A percentile compares a stretch with the other conserved stretches of the same genome.
Conservation (phyloP, 208 protist genomes). For the Polymyxa betae region DNA sequence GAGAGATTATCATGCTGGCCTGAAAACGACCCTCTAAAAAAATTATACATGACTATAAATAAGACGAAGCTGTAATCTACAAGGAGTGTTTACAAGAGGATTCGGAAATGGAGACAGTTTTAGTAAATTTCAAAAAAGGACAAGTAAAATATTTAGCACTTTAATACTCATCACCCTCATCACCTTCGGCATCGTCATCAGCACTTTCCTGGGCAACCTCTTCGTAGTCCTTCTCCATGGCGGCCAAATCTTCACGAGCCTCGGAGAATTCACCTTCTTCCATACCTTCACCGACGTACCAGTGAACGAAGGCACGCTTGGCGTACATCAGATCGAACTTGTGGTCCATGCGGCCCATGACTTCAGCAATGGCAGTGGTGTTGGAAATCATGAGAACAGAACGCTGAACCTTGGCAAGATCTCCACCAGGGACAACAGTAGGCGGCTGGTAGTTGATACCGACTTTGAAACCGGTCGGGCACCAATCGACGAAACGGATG, state of each 20-base stretch:
- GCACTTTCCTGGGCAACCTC: constrained; percentile 73
- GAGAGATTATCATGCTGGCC: no score
- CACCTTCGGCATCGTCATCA: constrained; percentile 66
- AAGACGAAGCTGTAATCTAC: no score
- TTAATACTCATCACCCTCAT: constrained; percentile 69
- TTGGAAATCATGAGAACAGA: constrained; percentile 75
- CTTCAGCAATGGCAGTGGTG: constrained; percentile 77
- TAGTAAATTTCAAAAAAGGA: neutral
- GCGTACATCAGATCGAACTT: constrained; percentile 81
- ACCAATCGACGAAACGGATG: constrained; percentile 95
- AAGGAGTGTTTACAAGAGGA: no score
- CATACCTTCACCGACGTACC: constrained; percentile 80
- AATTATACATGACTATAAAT: no score
- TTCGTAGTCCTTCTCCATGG: constrained; percentile 79
- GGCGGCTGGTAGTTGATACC: constrained; percentile 73
- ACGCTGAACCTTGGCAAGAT: constrained; percentile 75
- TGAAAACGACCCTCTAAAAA: no score
- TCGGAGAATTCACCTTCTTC: constrained; percentile 80
- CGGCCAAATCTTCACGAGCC: constrained; percentile 76
- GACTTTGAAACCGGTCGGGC: constrained; percentile 93
- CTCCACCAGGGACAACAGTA: constrained; percentile 74
- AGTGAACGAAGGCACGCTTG: constrained; percentile 80
- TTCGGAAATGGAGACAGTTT: no score
- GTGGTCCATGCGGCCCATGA: constrained; percentile 75
- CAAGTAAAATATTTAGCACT: no score